Evolutionary conservation across 148 eudicot species (phyloP).

Genomic region (Camellia sinensis): DNA sequence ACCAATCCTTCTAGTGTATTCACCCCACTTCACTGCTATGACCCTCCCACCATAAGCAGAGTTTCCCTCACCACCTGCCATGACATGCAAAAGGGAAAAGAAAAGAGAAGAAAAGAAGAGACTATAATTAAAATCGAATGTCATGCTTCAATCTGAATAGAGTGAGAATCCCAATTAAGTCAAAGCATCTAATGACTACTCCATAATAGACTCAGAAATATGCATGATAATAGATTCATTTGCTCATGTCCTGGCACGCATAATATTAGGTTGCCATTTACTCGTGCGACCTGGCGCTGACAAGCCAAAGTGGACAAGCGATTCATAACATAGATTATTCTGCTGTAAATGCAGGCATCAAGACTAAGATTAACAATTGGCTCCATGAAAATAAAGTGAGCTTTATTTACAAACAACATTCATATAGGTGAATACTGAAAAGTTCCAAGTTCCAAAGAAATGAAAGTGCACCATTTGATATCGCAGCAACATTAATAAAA

Average conservation of each 20-base stretch:
- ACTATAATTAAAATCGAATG: not conserved
- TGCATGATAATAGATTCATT: not conserved
- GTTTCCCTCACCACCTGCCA: conserved; percentile 53
- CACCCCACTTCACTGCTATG: conserved; percentile 60
- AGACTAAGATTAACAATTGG: not conserved
- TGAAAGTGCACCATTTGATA: not conserved
- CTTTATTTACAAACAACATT: not conserved
- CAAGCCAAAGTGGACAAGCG: not conserved
- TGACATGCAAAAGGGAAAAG: too few species aligned
- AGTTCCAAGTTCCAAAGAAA: not conserved
- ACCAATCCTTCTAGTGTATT: conserved; percentile 51
- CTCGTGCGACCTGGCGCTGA: not conserved
- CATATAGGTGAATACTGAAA: not conserved
- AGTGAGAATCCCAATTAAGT: not conserved
- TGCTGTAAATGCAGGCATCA: not conserved
- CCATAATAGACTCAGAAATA: not conserved
- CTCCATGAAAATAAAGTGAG: not conserved
- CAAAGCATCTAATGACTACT: not conserved
- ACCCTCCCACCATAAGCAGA: conserved; percentile 52
- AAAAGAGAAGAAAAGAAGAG: not conserved
- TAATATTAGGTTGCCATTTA: not conserved
- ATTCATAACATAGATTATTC: not conserved
- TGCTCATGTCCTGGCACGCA: too few species aligned
- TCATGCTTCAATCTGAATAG: not conserved
- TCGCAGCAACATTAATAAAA: not conserved